Base-by-base conservation (phyloP, 1,139 yeast species). In the Yamadazyma membranifaciens region DNA sequence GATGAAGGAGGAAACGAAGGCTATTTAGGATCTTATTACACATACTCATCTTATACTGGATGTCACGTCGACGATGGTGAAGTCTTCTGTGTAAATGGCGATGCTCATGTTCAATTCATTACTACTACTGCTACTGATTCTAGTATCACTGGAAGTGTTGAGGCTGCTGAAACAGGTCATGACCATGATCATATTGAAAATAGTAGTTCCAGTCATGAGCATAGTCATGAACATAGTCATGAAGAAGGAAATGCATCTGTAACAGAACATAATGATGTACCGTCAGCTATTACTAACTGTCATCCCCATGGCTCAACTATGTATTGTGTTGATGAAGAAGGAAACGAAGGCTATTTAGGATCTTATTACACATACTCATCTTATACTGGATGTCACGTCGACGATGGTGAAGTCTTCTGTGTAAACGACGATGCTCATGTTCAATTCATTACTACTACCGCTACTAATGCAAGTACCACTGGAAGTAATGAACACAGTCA, bases 1-100 rank as follows among this genome's bases (percentile, higher is more conserved):
- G 59, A 62, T 37, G 55, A 52, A 2, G 36, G 50, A 11, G 67
- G 68, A 4, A 45, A 33, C 16, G 68, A 63, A 42, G 69, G 69
- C 4, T 42, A 42, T 4, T 56, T 65, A 10, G 37, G 45, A 4
- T 68, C 69, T 5, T 54, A 60, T 2, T 65, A 65, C 7, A 27
- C 32, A 6, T 10, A n/a, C 7, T 45, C 51, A 10, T 50, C 51
- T 33, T 63, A 60, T 38, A 51, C 62, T 10, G 57, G 54, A 0
- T 65, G 70, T 44, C 69, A 63, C 43, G 25, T 43, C 1, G 67
- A 64, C 44, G 66, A 51, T 6, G 36, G 41, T 6, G 56, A 52
- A 14, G 52, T 56, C 0, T 60, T 45, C 34, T 63, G 69, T 40
- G 37, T 55, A 43, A 37, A 47, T 39, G 45, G 42, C 2, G 37